Evolutionary conservation across 192 early-diverging fungal genomes (phyloP).

Genomic region (Fimicolochytrium jonesii): DNA sequence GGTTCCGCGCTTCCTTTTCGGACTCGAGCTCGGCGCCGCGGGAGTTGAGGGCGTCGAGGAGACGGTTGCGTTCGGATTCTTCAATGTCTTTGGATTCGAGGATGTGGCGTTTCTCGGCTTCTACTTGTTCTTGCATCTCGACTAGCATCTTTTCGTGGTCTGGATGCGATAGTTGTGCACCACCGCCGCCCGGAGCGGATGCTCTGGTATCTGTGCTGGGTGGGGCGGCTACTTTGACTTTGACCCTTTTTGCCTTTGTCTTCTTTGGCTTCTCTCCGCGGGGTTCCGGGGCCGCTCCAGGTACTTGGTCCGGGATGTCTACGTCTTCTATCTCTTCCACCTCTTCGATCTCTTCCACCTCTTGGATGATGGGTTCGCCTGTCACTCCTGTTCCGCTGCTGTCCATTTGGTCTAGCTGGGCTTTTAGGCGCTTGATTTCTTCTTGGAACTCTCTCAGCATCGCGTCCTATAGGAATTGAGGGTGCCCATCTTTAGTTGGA

Average conservation of each 20-base stretch:
- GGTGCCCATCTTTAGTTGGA: too few relatives aligned
- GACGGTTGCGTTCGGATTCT: constrained; percentile 49
- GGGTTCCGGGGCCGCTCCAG: constrained; percentile 4
- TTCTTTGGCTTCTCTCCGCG: constrained; percentile 11
- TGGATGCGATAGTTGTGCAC: constrained; percentile 25
- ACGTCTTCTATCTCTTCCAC: constrained; percentile 22
- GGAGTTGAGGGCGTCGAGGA: constrained; percentile 48
- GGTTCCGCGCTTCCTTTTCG: constrained; percentile 44
- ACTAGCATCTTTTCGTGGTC: constrained; percentile 50
- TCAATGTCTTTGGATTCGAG: constrained; percentile 57
- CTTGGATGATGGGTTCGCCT: constrained; percentile 37
- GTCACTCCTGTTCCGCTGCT: constrained; percentile 5
- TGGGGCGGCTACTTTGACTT: neutral
- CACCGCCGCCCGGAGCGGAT: neutral
- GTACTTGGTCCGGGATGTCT: constrained; percentile 23
- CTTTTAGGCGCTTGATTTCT: constrained; percentile 53
- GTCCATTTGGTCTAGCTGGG: constrained; percentile 45
- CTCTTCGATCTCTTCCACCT: constrained; percentile 53
- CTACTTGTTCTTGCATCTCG: constrained; percentile 51
- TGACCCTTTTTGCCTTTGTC: neutral
- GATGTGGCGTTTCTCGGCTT: constrained; percentile 46
- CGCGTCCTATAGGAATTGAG: constrained; percentile 36
- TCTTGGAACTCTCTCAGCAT: constrained; percentile 64
- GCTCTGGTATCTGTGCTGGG: neutral
- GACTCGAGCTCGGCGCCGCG: constrained; percentile 46